Evolutionary conservation across 805 yeast species (phyloP).

Genomic region (Scheffersomyces spartinae): DNA sequence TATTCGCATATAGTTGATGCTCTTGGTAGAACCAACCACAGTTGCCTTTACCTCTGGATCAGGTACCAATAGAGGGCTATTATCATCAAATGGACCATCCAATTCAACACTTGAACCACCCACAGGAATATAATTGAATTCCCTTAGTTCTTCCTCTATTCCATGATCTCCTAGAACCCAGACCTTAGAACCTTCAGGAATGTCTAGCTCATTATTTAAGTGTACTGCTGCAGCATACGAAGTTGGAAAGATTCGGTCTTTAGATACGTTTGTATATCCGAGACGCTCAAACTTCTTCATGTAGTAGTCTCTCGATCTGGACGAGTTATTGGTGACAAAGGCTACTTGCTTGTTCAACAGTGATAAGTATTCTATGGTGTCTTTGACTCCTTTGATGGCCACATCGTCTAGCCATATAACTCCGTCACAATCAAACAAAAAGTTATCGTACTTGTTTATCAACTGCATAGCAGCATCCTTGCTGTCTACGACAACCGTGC

Average conservation of each 20-base stretch:
- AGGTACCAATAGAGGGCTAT: slow-evolving; percentile 15
- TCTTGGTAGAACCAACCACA: slow-evolving; percentile 27
- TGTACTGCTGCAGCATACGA: slow-evolving; percentile 24
- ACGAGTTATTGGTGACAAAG: slow-evolving; percentile 28
- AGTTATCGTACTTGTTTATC: slow-evolving; percentile 23
- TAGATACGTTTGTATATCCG: slow-evolving; percentile 17
- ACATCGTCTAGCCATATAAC: slow-evolving; percentile 28
- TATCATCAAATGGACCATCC: slow-evolving; percentile 14
- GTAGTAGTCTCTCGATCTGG: slow-evolving; percentile 22
- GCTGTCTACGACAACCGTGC: no score
- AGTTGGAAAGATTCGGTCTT: slow-evolving; percentile 22
- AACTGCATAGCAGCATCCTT: no score
- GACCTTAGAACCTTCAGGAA: slow-evolving; percentile 19
- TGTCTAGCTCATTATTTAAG: slow-evolving; percentile 10
- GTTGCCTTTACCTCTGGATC: slow-evolving; percentile 30
- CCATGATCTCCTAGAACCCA: slow-evolving; percentile 32
- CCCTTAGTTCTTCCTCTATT: slow-evolving; percentile 21
- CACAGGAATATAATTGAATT: slow-evolving; percentile 19
- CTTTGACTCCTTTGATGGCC: slow-evolving; percentile 21
- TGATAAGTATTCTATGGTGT: slow-evolving; percentile 13
- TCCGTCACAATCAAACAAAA: slow-evolving; percentile 32
- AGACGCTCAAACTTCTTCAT: slow-evolving; percentile 18
- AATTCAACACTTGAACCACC: slow-evolving; percentile 22
- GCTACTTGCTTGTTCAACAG: slow-evolving; percentile 14
- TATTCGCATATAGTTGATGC: slow-evolving; percentile 24